These are phyloP conservation scores for Aspergillus sp. DNA, from an alignment of 2,329 filamentous ascomycete genomes.

Conservation along the genomic window DNA sequence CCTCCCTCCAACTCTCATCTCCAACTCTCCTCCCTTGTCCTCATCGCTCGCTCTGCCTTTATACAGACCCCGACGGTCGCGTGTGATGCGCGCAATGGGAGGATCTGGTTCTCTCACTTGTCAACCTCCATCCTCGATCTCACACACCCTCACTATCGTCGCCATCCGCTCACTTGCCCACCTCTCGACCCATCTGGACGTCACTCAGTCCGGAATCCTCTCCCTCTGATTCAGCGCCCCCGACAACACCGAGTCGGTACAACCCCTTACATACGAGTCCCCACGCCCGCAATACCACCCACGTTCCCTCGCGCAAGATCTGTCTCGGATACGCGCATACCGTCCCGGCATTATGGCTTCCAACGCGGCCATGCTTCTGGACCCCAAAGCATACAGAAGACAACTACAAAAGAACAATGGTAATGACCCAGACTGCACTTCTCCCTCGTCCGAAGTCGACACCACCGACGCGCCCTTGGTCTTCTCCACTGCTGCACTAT, in stretches of 20 bases:
- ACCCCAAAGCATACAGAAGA: conserved; percentile 42
- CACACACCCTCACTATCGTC: background rate
- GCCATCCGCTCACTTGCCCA: background rate
- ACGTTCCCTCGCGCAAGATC: background rate
- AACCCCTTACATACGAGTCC: background rate
- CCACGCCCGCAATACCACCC: background rate
- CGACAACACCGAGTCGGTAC: no score
- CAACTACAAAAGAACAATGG: conserved; percentile 31
- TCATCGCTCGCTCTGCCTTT: background rate
- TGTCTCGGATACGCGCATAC: conserved; percentile 16
- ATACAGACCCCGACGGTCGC: background rate
- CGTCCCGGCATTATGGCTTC: conserved; percentile 31
- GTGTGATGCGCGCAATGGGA: conserved; percentile 3
- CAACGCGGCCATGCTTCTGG: conserved; percentile 42
- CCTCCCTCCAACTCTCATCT: background rate
- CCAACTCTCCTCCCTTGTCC: background rate
- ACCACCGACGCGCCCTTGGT: conserved; percentile 4
- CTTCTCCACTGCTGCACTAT: conserved; percentile 7
- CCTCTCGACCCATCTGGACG: background rate
- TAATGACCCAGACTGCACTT: conserved; percentile 20
- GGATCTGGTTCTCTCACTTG: conserved; percentile 1
- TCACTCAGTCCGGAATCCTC: background rate
- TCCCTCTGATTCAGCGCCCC: background rate
- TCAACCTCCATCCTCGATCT: background rate
- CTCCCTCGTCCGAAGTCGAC: conserved; percentile 8